phyloP scores from a whole-genome alignment of 2,329 filamentous ascomycete genomes.

The Arthroderma sp. region DNA sequence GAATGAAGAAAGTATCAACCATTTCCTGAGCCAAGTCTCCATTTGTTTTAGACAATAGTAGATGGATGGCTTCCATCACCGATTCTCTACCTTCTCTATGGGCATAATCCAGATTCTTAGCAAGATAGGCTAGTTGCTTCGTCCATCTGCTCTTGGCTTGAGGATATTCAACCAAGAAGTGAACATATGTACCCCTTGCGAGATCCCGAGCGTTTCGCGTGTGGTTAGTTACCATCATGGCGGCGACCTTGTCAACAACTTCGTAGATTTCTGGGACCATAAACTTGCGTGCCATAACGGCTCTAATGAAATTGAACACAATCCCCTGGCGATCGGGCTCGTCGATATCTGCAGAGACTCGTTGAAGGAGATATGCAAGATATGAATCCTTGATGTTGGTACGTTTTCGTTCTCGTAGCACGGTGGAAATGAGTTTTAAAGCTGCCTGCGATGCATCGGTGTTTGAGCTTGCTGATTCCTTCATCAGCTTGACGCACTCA shows the following conservation, averaged over 20 bases:
- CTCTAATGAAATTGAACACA: constrained; percentile 86
- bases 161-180: constrained; percentile 89
- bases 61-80: constrained; percentile 81
- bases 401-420: constrained; percentile 68
- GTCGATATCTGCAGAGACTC: constrained; percentile 77
- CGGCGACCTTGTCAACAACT: constrained; percentile 74
- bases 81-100: constrained; percentile 80
- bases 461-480: constrained; percentile 62
- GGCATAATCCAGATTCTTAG: constrained; percentile 83
- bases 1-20: constrained; percentile 68
- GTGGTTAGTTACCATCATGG: constrained; percentile 92
- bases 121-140: constrained; percentile 78
- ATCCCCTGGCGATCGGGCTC: constrained; percentile 86
- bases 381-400: constrained; percentile 68
- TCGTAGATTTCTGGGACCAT: constrained; percentile 85
- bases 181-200: constrained; percentile 78
- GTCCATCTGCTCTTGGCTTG: constrained; percentile 80
- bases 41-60: constrained; percentile 74
- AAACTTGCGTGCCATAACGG: constrained; percentile 72
- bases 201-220: constrained; percentile 78
- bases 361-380: constrained; percentile 68
- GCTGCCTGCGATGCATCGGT: constrained; percentile 78
- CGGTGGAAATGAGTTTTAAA: constrained; percentile 73
- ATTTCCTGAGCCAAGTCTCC: constrained; percentile 74
- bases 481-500: constrained; percentile 73